Conservation (phyloP, 1,284 basidiomycete species). For the Papiliotrema fonsecae region DNA sequence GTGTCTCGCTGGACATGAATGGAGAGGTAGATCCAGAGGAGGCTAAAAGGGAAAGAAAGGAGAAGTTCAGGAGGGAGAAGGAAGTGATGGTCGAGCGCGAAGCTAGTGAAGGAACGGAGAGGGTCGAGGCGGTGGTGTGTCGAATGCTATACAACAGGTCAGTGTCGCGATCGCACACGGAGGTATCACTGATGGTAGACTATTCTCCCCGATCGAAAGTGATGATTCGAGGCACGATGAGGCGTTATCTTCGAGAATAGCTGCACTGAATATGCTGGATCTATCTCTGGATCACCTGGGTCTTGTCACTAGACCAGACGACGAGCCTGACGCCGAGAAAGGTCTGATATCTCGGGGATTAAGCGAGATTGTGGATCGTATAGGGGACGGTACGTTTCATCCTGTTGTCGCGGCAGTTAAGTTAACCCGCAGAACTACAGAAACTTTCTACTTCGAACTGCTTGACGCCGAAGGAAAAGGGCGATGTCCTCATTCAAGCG, state of each 20-base stretch:
- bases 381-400: conserved; percentile 66
- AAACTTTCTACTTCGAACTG: conserved; percentile 58
- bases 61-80: conserved; percentile 18
- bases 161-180: conserved; percentile 12
- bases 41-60: conserved; percentile 34
- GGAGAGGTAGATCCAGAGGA: conserved; percentile 29
- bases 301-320: conserved; percentile 56
- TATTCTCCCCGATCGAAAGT: conserved; percentile 63
- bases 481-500: conserved; percentile 68
- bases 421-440: conserved; percentile 56
- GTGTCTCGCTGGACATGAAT: conserved; percentile 12
- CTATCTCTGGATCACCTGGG: conserved; percentile 81
- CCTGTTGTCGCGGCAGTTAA: conserved; percentile 1
- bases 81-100: conserved; percentile 48
- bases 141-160: conserved; percentile 67
- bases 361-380: conserved; percentile 61
- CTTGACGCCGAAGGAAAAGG: conserved; percentile 71
- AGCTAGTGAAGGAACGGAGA: conserved; percentile 55
- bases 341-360: conserved; percentile 55
- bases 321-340: conserved; percentile 3
- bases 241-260: conserved; percentile 77
- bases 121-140: conserved; percentile 65
- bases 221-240: conserved; percentile 83
- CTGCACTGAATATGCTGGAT: conserved; percentile 84
- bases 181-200: conserved; percentile 39